Percentiles rank a stretch among this genome's conserved stretches.
These are phyloP conservation scores for Coemansia sp. DNA, from an alignment of 192 early-diverging fungal genomes.

Conservation along the genomic window DNA sequence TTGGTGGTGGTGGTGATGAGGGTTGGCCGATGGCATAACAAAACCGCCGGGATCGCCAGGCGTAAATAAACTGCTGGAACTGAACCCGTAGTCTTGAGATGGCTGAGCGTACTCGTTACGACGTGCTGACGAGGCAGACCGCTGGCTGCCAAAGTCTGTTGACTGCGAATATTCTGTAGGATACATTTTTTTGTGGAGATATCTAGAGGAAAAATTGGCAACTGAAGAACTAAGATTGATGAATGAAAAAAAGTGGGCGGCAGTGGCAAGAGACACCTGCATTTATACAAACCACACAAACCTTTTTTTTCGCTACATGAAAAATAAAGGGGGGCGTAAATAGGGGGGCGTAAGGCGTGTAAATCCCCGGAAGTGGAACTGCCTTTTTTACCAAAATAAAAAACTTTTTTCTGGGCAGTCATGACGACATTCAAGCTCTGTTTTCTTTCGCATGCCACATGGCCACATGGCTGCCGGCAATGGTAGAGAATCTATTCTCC, in stretches of 20 bases:
- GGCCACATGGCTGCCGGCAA: conserved; percentile 6
- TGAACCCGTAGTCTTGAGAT: not conserved
- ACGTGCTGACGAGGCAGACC: conserved; percentile 5
- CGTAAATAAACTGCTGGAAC: conserved; percentile 26
- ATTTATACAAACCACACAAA: not conserved
- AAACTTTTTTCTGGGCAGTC: conserved; percentile 1
- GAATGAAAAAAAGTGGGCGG: not conserved
- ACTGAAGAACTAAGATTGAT: not conserved
- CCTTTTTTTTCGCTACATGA: not conserved
- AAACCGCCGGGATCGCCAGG: conserved; percentile 49
- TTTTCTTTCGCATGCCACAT: not conserved
- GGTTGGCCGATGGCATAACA: conserved; percentile 19
- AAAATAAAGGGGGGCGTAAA: not conserved
- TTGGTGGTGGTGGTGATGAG: not conserved
- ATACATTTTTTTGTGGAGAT: not conserved
- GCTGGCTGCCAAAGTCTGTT: conserved; percentile 7
- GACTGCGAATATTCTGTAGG: conserved; percentile 4
- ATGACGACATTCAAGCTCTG: conserved; percentile 11
- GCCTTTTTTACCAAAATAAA: not conserved
- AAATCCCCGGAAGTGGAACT: not conserved
- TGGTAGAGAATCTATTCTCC: not conserved
- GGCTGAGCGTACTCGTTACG: conserved; percentile 2
- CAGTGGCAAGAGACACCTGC: not conserved
- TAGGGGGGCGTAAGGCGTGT: not conserved
- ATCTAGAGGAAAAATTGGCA: not conserved